Percentiles rank a stretch among this genome's conserved stretches.
Evolutionary conservation across 2,329 filamentous ascomycete species (phyloP).

Genomic region (Calonectria honghensis): DNA sequence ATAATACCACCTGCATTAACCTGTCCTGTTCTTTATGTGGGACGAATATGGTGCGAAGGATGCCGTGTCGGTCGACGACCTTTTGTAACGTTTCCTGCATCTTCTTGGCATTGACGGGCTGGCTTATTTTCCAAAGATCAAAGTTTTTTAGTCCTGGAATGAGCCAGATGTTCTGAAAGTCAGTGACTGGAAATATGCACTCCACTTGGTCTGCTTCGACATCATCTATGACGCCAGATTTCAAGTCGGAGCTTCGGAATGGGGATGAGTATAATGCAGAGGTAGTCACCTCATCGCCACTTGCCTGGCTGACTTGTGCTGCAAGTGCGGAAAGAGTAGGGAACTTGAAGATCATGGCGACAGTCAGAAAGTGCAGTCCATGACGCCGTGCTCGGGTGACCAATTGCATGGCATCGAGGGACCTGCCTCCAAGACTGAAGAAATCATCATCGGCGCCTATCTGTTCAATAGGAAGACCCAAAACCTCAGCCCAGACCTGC

Average conservation of each 20-base stretch:
- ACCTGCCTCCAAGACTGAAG: neutral
- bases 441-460: neutral
- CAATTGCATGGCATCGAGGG: neutral
- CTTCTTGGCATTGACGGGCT: neutral
- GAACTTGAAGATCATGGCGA: neutral
- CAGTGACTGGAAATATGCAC: neutral
- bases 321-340: neutral
- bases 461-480: neutral
- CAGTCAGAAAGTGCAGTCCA: neutral
- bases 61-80: neutral
- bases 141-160: neutral
- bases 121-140: neutral
- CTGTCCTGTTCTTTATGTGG: neutral
- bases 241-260: neutral
- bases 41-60: neutral
- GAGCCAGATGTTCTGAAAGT: neutral
- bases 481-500: neutral
- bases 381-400: neutral
- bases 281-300: neutral
- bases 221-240: neutral
- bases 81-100: neutral
- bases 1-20: neutral
- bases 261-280: neutral
- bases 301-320: neutral
- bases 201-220: neutral